Conservation (phyloP, 1,284 basidiomycete species). For the Ceratorhiza oryzae-sativae region DNA sequence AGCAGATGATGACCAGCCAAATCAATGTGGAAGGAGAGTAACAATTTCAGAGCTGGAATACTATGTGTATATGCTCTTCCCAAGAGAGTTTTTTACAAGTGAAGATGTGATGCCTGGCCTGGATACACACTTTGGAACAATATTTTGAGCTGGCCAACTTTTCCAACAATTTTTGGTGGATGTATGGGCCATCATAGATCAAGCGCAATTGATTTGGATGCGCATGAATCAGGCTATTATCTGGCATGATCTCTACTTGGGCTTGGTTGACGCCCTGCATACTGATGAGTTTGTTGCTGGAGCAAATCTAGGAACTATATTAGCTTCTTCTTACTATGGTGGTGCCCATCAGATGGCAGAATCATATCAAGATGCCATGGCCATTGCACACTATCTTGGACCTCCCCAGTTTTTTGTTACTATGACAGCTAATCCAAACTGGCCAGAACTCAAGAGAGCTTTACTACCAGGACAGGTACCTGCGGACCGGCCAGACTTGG, state of each 20-base stretch:
- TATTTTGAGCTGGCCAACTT: slow-evolving; percentile 53
- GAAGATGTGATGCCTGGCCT: not conserved
- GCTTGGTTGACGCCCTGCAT: slow-evolving; percentile 52
- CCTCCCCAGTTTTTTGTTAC: slow-evolving; percentile 58
- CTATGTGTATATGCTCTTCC: slow-evolving; percentile 51
- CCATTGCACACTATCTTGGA: slow-evolving; percentile 50
- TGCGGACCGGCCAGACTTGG: slow-evolving; percentile 57
- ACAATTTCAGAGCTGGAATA: slow-evolving; percentile 21
- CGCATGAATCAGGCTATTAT: slow-evolving; percentile 53
- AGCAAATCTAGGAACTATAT: slow-evolving; percentile 51
- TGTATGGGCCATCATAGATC: slow-evolving; percentile 49
- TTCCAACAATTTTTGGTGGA: slow-evolving; percentile 55
- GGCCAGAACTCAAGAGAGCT: slow-evolving; percentile 55
- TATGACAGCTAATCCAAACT: slow-evolving; percentile 57
- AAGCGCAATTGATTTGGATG: slow-evolving; percentile 46
- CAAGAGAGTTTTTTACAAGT: slow-evolving; percentile 30
- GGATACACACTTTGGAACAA: slow-evolving; percentile 45
- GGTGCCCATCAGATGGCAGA: slow-evolving; percentile 56
- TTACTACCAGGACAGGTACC: slow-evolving; percentile 54
- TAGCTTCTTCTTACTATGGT: slow-evolving; percentile 56
- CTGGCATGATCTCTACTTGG: slow-evolving; percentile 52
- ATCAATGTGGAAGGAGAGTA: not conserved
- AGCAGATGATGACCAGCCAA: not conserved
- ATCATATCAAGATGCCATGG: slow-evolving; percentile 57
- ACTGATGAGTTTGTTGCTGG: slow-evolving; percentile 43